Conservation (phyloP, 495 filamentous ascomycete genomes). For the Platismatia glauca region DNA sequence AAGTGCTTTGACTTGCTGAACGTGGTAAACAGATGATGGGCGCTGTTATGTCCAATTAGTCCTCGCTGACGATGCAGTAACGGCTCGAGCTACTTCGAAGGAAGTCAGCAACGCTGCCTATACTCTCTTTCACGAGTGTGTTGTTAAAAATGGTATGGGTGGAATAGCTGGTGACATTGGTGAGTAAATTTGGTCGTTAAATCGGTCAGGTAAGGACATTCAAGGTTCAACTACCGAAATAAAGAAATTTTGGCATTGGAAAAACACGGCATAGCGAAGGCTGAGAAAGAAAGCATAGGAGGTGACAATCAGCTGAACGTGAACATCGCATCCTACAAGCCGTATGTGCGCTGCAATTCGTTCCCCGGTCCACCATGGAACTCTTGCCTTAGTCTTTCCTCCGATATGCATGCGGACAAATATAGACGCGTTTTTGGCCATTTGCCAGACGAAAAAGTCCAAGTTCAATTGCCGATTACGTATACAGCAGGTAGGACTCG, state of each 20-base stretch:
- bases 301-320: conserved; percentile 7
- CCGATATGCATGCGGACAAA: neutral
- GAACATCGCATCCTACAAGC: neutral
- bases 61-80: neutral
- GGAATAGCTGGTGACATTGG: conserved; percentile 1
- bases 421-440: neutral
- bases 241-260: neutral
- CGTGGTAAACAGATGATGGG: neutral
- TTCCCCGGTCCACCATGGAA: neutral
- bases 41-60: neutral
- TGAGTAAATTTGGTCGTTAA: neutral
- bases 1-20: neutral
- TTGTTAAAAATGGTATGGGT: neutral
- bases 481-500: neutral
- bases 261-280: no score
- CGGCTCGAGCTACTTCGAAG: neutral
- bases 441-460: neutral
- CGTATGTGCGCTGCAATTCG: neutral
- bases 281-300: neutral
- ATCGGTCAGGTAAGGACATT: no score
- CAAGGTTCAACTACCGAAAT: neutral
- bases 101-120: neutral
- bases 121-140: neutral
- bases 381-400: neutral
- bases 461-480: neutral